Evolutionary conservation across 1,139 yeast species (phyloP), one percentile per base, ranked within the genome.

Genomic region (Ashbya aceris): DNA sequence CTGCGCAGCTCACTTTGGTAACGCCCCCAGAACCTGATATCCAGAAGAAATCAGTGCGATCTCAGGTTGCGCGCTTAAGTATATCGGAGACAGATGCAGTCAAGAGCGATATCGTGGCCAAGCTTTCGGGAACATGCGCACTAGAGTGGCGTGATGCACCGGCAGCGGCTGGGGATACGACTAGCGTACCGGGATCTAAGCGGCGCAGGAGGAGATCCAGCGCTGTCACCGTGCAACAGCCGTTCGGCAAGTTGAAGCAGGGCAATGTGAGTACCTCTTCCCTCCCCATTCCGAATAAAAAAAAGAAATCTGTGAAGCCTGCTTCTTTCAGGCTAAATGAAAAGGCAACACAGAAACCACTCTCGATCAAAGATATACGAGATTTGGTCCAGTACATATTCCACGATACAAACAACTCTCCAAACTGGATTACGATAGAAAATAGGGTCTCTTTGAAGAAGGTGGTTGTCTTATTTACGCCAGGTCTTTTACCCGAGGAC

Each of bases 391-490:
- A 79, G 11, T 71, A 67, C 48, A 55, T 71, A 1, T 63, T 76
- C 42, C 67, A 70, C 9, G 73, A 69, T 12, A 61, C 67, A 3
- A 61, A 65, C 36, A 61, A 62, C 27, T 57, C 63, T 4, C 72
- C 77, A 2, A 59, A 58, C 27, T 71, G 74, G 71, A 52, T 70
- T 13, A 62, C 62, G 14, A 52, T 77, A 10, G 60, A 59, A 27
- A 76, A 77, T 49, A 61, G 72, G 44, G 51, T 55, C 4, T 58
- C 68, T 2, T 62, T 78, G 6, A 60, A 68, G 20, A 74, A 75
- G 42, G 72, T 81, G 3, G 78, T 84, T 1, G 66, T 77, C n/a
- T 64, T 85, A 9, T 65, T 79, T 43, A 71, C 77, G 2, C 86
- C 91, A 0, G 95, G 95, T 0, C 56, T 86, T 3, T 68, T 71